These are phyloP conservation scores for Sclerotinia trifoliorum DNA, from an alignment of 2,329 filamentous ascomycete species.

Conservation along the genomic window DNA sequence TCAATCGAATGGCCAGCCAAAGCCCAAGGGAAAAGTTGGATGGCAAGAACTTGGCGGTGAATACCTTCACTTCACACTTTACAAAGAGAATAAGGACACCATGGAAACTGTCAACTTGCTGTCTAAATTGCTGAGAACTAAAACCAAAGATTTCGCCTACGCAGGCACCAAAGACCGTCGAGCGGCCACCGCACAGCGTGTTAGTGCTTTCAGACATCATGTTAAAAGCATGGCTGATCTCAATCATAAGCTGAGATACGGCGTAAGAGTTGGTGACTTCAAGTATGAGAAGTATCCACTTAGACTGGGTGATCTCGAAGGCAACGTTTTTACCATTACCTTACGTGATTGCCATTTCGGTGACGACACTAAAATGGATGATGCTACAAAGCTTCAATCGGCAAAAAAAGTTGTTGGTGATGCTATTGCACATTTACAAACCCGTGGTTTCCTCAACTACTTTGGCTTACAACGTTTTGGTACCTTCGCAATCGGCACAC, in stretches of 20 bases:
- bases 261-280: conserved; percentile 74
- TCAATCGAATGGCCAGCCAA: conserved; percentile 29
- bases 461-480: conserved; percentile 97
- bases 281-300: conserved; percentile 70
- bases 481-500: conserved; percentile 80
- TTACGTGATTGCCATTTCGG: conserved; percentile 76
- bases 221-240: conserved; percentile 64
- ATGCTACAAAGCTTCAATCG: conserved; percentile 49
- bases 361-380: conserved; percentile 45
- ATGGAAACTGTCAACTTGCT: conserved; percentile 65
- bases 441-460: conserved; percentile 92
- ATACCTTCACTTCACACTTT: conserved; percentile 70
- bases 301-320: conserved; percentile 76
- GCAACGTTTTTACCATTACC: conserved; percentile 92
- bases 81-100: conserved; percentile 69
- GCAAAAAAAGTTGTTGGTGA: conserved; percentile 52
- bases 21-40: conserved; percentile 46
- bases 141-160: conserved; percentile 61
- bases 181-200: conserved; percentile 66
- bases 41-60: conserved; percentile 68
- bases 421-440: conserved; percentile 65
- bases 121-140: conserved; percentile 56
- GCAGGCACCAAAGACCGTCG: conserved; percentile 72
- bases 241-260: conserved; percentile 56
- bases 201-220: conserved; percentile 58